Evolutionary conservation across 2,329 filamentous ascomycete species (phyloP).

Genomic region (Myriosclerotinia curreyana): DNA sequence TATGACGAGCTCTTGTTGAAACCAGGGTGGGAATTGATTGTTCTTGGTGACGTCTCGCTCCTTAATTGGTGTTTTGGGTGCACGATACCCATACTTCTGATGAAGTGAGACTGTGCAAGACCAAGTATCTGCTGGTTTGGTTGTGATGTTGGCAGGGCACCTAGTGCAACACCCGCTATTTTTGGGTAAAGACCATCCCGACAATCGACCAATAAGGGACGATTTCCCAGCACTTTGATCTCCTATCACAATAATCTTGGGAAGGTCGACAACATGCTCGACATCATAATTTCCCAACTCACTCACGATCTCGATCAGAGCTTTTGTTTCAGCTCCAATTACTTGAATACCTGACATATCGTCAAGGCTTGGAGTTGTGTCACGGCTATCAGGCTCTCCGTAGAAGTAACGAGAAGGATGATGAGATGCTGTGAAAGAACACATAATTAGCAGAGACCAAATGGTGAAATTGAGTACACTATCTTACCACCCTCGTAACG

Average conservation of each 20-base stretch:
- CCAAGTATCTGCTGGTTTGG: constrained; percentile 58
- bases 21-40: constrained; percentile 64
- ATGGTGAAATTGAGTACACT: too few relatives aligned
- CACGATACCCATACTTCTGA: constrained; percentile 57
- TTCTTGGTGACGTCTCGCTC: constrained; percentile 27
- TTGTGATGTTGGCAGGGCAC: constrained; percentile 76
- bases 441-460: too few relatives aligned
- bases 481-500: too few relatives aligned
- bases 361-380: not conserved
- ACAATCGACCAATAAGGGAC: constrained; percentile 59
- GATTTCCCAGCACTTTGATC: constrained; percentile 86
- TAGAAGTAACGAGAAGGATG: not conserved
- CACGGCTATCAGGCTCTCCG: not conserved
- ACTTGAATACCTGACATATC: too few relatives aligned
- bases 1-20: constrained; percentile 43
- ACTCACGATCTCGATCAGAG: constrained; percentile 62
- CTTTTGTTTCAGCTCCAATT: too few relatives aligned
- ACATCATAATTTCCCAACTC: constrained; percentile 71
- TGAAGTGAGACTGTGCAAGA: constrained; percentile 65
- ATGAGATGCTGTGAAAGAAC: too few relatives aligned
- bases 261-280: constrained; percentile 62
- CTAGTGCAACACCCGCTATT: constrained; percentile 72
- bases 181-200: constrained; percentile 70
- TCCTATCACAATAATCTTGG: constrained; percentile 78
- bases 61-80: not conserved